Evolutionary conservation across 78 protist genomes (phyloP).

Genomic region (Cyanophora paradoxa): DNA sequence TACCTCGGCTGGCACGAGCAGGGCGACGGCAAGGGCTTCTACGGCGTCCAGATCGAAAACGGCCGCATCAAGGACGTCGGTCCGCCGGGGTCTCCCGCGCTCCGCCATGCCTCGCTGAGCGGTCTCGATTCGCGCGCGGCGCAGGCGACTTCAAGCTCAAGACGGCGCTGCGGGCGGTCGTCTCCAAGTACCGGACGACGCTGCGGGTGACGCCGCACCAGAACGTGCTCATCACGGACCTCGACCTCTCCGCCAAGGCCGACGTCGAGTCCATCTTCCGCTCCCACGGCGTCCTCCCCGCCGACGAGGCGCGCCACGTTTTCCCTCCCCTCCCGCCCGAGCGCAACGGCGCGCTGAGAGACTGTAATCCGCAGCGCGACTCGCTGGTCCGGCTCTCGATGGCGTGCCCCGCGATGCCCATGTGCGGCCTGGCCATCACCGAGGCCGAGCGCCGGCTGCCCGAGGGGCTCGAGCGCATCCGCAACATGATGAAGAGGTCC

Average conservation of each 20-base stretch:
- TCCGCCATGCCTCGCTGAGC: no score
- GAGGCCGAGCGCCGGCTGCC: constrained; percentile 74
- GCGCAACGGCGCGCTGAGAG: not conserved
- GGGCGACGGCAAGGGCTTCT: constrained; percentile 32
- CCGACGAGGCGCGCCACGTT: constrained; percentile 2
- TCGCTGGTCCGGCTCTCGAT: constrained; percentile 46
- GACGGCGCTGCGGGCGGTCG: constrained; percentile 47
- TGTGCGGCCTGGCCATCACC: constrained; percentile 66
- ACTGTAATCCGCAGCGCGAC: constrained; percentile 27
- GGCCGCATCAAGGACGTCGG: constrained; percentile 39
- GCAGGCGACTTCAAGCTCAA: constrained; percentile 28
- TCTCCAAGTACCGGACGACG: constrained; percentile 8
- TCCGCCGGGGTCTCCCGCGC: no score
- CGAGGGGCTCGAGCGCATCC: constrained; percentile 16
- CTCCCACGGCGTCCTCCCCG: constrained; percentile 25
- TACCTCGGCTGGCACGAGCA: constrained; percentile 62
- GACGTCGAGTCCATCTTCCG: constrained; percentile 23
- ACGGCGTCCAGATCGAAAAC: constrained; percentile 39
- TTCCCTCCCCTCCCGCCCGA: not conserved
- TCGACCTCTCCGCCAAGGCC: constrained; percentile 1
- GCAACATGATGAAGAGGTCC: constrained; percentile 13
- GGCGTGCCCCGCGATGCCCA: constrained; percentile 73
- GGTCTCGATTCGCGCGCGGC: no score
- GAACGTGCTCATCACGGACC: constrained; percentile 34
- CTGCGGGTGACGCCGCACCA: constrained; percentile 54